Base-by-base conservation (phyloP, 2,329 filamentous ascomycete species). In the Pyrenophora teres region DNA sequence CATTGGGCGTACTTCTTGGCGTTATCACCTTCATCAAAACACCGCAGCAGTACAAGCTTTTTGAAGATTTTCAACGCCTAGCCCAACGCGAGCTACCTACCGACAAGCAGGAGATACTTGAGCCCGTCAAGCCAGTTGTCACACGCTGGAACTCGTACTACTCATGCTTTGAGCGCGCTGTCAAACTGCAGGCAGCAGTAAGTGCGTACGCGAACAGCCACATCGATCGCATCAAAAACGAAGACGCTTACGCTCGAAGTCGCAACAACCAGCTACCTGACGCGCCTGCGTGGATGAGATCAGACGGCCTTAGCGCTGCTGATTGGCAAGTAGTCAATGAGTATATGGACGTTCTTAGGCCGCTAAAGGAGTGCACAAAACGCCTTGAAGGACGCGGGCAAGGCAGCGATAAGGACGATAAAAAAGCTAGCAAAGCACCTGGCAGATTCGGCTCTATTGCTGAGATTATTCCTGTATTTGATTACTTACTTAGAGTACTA, bases 1-100 rank as follows among this genome's bases (percentile, higher is more conserved):
- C 19, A 1, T 12, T 51, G 18, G 47, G 47, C 4, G 35, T 45
- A 7, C 40, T 50, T 5, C 10, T 50, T 4, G 10, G 4, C 1
- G 36, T 51, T 4, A 27, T 51, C 5, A 36, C 25, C 10, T 41
- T 40, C 13, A 51, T 51, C 12, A 51, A 51, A 37, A 51, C 42
- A 19, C 42, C 42, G 0, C 33, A 52, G 33, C 42, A 52, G 32
- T 16, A 39, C 23, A 27, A 25, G 12, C 32, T 46, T 35, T 46
- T 52, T 13, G n/a, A 27, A 0, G 36, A 23, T 3, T 52, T 42
- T 33, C 37, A 52, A 31, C n/a, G n/a, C 3, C 16, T 36, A 2
- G 36, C 36, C 16, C 8, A 38, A 12, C 3, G 23, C 23, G 19
- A 43, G 16, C 39, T 42, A 6, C 25, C 41, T n/a, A 18, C 41